Evolutionary conservation across 345 rosid genomes (phyloP).

Genomic region (Cardamine chenopodiifolia): DNA sequence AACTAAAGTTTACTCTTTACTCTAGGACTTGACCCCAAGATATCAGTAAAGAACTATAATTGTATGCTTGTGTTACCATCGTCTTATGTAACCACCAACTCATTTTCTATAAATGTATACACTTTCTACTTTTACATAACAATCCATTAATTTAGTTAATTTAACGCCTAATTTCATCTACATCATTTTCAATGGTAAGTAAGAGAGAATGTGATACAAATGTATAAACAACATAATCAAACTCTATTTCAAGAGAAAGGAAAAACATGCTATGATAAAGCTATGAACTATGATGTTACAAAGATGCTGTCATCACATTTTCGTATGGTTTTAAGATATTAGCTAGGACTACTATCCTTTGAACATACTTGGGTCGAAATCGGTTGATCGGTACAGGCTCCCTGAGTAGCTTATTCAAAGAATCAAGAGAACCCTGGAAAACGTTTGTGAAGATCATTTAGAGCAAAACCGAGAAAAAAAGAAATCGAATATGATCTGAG

Average conservation of each 20-base stretch:
- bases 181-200: not conserved
- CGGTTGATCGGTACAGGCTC: slow-evolving; percentile 87
- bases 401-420: slow-evolving; percentile 63
- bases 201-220: not conserved
- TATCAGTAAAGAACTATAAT: not conserved
- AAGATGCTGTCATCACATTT: too few relatives aligned
- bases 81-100: not conserved
- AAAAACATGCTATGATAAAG: not conserved
- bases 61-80: not conserved
- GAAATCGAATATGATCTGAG: slow-evolving; percentile 44
- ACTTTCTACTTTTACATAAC: not conserved
- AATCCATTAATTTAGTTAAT: not conserved
- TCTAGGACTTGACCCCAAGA: not conserved
- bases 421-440: slow-evolving; percentile 84
- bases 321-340: not conserved
- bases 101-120: not conserved
- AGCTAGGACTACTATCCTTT: not conserved
- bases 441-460: not conserved
- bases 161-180: too few relatives aligned
- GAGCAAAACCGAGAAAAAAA: not conserved
- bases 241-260: not conserved
- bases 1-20: slow-evolving; percentile 5
- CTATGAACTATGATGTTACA: too few relatives aligned
- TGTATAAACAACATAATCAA: not conserved
- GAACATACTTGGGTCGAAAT: slow-evolving; percentile 81